phyloP scores from a whole-genome alignment of 83 land plant species.

The Picea abies region DNA sequence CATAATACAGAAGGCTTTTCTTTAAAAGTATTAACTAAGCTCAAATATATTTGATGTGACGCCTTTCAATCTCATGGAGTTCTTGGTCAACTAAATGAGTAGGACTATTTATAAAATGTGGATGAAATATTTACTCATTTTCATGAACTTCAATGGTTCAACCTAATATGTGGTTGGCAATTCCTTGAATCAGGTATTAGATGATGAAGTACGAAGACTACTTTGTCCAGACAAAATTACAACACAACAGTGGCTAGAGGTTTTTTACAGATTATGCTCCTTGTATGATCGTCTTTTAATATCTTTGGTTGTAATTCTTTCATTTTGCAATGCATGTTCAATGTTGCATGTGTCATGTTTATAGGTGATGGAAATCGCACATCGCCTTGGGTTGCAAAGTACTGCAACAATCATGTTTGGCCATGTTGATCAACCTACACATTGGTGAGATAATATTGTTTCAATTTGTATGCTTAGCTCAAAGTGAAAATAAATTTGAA shows the following conservation, averaged over 20 bases:
- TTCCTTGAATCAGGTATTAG: conserved; percentile 29
- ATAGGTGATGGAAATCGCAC: conserved; percentile 45
- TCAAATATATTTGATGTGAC: not conserved
- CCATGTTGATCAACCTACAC: conserved; percentile 38
- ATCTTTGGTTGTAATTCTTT: not conserved
- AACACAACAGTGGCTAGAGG: conserved; percentile 50
- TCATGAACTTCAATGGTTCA: not conserved
- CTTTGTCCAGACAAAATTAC: conserved; percentile 49
- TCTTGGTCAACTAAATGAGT: not conserved
- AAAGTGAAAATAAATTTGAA: not conserved
- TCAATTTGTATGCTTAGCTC: not conserved
- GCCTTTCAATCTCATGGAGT: not conserved
- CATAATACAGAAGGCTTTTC: no score
- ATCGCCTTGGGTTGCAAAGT: conserved; percentile 31
- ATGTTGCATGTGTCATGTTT: conserved; percentile 4
- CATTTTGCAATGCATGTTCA: not conserved
- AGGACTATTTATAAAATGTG: not conserved
- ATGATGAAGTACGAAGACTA: conserved; percentile 38
- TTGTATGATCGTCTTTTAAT: not conserved
- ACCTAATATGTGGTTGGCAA: not conserved
- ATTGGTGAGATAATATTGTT: conserved; percentile 25
- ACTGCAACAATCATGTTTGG: conserved; percentile 56
- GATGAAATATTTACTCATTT: not conserved
- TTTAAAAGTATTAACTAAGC: not conserved
- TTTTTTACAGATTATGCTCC: not conserved